A percentile compares a stretch with the other conserved stretches of the same genome.
phyloP scores from a whole-genome alignment of 1,284 basidiomycete genomes.

The Leccinum insigne region DNA sequence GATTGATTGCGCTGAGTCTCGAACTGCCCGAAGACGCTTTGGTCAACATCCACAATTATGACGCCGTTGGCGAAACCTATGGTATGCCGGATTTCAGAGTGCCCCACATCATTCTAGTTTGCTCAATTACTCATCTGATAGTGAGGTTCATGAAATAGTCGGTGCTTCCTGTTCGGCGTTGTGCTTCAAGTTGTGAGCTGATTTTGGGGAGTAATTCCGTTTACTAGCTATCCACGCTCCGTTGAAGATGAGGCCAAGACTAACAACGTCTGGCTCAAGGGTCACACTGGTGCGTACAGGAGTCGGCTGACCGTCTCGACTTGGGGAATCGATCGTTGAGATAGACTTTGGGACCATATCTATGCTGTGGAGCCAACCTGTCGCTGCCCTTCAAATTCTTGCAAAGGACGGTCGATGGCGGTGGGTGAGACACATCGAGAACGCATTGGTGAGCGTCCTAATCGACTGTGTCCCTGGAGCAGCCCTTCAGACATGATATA shows the following conservation, averaged over 20 bases:
- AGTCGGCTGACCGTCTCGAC: background rate
- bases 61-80: background rate
- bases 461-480: background rate
- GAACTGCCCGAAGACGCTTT: background rate
- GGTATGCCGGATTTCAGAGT: background rate
- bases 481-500: too few species aligned
- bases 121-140: background rate
- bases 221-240: conserved; percentile 40
- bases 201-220: background rate
- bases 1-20: background rate
- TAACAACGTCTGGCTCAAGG: conserved; percentile 61
- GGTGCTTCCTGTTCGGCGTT: background rate
- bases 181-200: background rate
- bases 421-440: conserved; percentile 60
- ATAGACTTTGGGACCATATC: conserved; percentile 60
- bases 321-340: too few species aligned
- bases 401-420: conserved; percentile 53
- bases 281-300: conserved; percentile 51
- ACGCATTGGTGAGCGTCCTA: conserved; percentile 46
- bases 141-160: background rate
- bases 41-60: background rate
- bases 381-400: conserved; percentile 58
- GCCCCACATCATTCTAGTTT: background rate
- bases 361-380: conserved; percentile 61
- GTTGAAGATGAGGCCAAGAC: conserved; percentile 55